Base-by-base conservation (phyloP, 2,329 filamentous ascomycete species). In the Chaetomiaceae sp. region DNA sequence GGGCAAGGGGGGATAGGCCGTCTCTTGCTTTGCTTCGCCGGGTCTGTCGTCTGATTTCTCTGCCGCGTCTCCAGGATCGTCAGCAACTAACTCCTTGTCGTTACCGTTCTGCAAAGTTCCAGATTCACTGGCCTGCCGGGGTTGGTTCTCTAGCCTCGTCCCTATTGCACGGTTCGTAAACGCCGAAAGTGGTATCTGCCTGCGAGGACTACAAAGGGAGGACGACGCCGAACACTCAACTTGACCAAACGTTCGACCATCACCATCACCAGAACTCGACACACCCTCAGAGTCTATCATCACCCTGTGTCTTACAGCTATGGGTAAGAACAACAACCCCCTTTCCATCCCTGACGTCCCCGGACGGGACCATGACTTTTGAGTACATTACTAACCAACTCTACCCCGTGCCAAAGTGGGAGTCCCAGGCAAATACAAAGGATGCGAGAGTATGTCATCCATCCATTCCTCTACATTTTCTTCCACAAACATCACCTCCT, bases 341-440 rank as follows among this genome's bases (percentile, higher is more conserved):
- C 25, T 27, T 27, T 27, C 3, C 25, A 2, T 27, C 25, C n/a
- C n/a, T n/a, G n/a, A n/a, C n/a, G n/a, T n/a, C n/a, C n/a, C n/a
- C n/a, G n/a, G n/a, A n/a, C n/a, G n/a, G n/a, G n/a, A n/a, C n/a
- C n/a, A n/a, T n/a, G 25, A 27, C 25, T 27, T 27, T 27, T 27
- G 25, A n/a, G n/a, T n/a, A n/a, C n/a, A n/a, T n/a, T n/a, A n/a
- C n/a, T n/a, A n/a, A n/a, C n/a, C n/a, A n/a, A n/a, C n/a, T n/a
- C n/a, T n/a, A n/a, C n/a, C n/a, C n/a, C n/a, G n/a, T 35, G 4
- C 6, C 6, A 20, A 35, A 54, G 79, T 82, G 57, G 80, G 80
- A 47, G 79, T 83, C 51, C 74, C 79, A 33, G 80, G 80, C 45
- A 83, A 82, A 65, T 83, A 78, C 63, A 82, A 82, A 65, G 80